Base-by-base conservation (phyloP, 164 flowering plant species). In the Warburgia ugandensis region DNA sequence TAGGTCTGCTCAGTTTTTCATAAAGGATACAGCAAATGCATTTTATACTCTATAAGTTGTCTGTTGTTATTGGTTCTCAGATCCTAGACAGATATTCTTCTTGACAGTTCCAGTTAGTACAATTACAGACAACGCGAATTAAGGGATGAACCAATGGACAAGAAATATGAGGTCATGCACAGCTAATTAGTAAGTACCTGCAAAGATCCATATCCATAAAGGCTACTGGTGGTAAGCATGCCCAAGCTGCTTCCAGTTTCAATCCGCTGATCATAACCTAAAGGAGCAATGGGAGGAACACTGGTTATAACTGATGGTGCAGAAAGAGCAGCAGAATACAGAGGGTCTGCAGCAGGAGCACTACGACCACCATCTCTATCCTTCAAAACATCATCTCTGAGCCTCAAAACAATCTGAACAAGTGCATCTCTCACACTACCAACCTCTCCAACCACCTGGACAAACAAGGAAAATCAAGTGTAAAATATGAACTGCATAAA, bases 381-480 rank as follows among this genome's bases (percentile, higher is more conserved):
- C 59, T 70, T 84, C 45, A 92, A 63, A n/a, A 61, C 86, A 75
- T 86, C 89, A 64, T 80, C 94, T 28, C 97, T 82, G 9, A 88
- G 86, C 75, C 97, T 82, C 59, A 88, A 37, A 62, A 88, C 77
- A 62, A 92, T 82, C 64, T 88, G 97, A 31, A 84, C 68, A 65
- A 92, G 85, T 21, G 95, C 96, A 71, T 88, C 95, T 71, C 95
- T 86, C 30, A 92, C 85, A 69, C 52, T 53, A 44, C 64, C 64
- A 62, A 82, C 85, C 59, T 75, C 80, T 53, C 97, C 99, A 63
- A 49, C 45, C 16, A 85, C 78, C 98, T 92, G 51, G n/a, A n/a
- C n/a, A n/a, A 36, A 38, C 16, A 23, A 16, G 32, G 13, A 51
- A 11, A n/a, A 16, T 23, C 16, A n/a, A n/a, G 20, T 16, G 20